Conservation (phyloP, 139 green algal species). For the Auxenochlorella pyrenoidosa region DNA sequence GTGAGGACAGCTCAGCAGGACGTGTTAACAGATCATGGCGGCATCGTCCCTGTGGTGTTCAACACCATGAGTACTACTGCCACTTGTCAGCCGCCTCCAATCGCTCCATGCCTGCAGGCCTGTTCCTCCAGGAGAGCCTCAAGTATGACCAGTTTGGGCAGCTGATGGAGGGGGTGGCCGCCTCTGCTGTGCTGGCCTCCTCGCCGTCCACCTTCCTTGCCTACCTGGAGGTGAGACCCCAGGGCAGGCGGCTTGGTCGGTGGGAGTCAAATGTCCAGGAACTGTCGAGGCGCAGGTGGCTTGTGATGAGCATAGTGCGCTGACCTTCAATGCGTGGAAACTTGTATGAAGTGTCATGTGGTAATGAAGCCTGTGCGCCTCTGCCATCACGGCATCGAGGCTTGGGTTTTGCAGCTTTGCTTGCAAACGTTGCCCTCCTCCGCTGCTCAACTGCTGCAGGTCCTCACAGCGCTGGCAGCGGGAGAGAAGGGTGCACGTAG, state of each 20-base stretch:
- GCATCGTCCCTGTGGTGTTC: not conserved
- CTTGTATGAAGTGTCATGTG: no score
- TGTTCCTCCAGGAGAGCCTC: slow-evolving; percentile 56
- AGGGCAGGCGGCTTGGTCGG: not conserved
- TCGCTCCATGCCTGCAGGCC: not conserved
- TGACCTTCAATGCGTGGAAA: no score
- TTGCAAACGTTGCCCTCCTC: no score
- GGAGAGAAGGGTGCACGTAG: slow-evolving; percentile 56
- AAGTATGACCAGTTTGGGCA: slow-evolving; percentile 34
- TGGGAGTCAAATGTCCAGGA: no score
- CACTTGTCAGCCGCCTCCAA: not conserved
- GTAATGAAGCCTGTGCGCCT: no score
- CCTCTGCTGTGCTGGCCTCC: not conserved
- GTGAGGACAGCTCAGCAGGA: not conserved
- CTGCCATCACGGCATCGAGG: no score
- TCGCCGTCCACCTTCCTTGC: slow-evolving; percentile 55
- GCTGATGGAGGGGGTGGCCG: slow-evolving; percentile 56
- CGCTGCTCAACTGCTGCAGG: not conserved
- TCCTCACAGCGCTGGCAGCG: slow-evolving; percentile 53
- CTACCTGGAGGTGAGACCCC: slow-evolving; percentile 61
- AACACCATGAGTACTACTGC: no score
- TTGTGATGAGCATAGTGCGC: no score
- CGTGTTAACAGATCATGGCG: not conserved
- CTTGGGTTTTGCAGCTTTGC: no score
- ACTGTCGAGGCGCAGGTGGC: no score